Evolutionary conservation across 768 basidiomycete genomes (phyloP), one percentile per base, ranked within the genome.

Genomic region (Leccinellum albellum): DNA sequence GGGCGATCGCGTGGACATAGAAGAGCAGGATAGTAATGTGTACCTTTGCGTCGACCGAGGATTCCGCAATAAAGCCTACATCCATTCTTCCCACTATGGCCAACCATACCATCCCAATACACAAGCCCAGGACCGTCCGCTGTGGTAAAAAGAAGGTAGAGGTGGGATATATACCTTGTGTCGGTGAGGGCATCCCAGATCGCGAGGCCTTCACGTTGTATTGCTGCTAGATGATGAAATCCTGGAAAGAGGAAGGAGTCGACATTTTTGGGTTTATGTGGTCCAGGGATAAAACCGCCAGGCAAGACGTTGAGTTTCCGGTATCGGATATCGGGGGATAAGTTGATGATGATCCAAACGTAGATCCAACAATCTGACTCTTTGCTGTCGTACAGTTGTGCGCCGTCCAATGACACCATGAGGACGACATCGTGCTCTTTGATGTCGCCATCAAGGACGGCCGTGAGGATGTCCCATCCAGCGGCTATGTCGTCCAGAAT

Each of bases 21-120:
- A 28, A 28, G 28, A 28, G 28, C 4, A 28, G 28, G 28, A 28
- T 28, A 28, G 28, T 28, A 28, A 8, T 28, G 28, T 28, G 28
- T 28, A 4, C 28, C 28, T 28, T 28, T 28, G 28, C 8, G 28
- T 28, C 28, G 28, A 28, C 28, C 28, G 28, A 28, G 28, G 6
- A 28, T 28, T 28, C 28, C 40, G 56, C 77, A 80, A 45, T 64
- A 71, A 0, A 72, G 10, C 0, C 64, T 65, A 53, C 80, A 82
- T 0, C 72, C 75, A 29, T 67, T 64, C 9, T 63, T 57, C 1
- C 74, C 70, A 9, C 67, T 57, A 46, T 76, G 73, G 0, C 75
- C 71, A 14, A 75, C 69, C 35, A 70, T 59, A 0, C 76, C 76
- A 57, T 71, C 70, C 14, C 78, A 47, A 14, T 61, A 57, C 0